These are phyloP conservation scores for Pseudozyma sp. DNA, from an alignment of 1,284 basidiomycete species.

Conservation along the genomic window DNA sequence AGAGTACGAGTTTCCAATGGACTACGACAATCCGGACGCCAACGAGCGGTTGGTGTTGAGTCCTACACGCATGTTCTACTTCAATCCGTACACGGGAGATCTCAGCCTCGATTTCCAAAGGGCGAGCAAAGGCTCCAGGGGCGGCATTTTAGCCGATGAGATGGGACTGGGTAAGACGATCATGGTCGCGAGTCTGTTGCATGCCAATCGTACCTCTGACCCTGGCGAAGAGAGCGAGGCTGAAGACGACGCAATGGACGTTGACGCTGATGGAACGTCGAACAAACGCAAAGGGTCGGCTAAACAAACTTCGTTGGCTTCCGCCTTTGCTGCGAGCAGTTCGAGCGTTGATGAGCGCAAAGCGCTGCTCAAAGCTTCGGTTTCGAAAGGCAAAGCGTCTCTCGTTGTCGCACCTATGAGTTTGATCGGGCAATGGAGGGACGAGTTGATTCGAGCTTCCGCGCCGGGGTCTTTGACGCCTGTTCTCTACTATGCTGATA, in stretches of 20 bases:
- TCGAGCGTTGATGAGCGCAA: constrained; percentile 23
- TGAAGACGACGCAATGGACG: constrained; percentile 26
- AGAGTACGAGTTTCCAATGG: constrained; percentile 74
- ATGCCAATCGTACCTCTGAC: constrained; percentile 74
- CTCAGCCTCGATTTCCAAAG: constrained; percentile 87
- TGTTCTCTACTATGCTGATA: constrained; percentile 80
- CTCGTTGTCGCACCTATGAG: constrained; percentile 94
- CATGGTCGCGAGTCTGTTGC: constrained; percentile 91
- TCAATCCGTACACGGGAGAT: constrained; percentile 77
- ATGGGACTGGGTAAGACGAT: constrained; percentile 96
- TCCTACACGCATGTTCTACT: constrained; percentile 49
- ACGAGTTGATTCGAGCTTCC: constrained; percentile 78
- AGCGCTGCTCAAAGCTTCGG: constrained; percentile 40
- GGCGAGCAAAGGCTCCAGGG: constrained; percentile 81
- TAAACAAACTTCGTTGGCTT: constrained; percentile 57
- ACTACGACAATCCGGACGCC: constrained; percentile 49
- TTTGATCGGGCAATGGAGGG: constrained; percentile 87
- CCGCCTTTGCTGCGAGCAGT: constrained; percentile 52
- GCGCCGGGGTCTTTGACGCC: constrained; percentile 75
- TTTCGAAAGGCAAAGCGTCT: constrained; percentile 73
- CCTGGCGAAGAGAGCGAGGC: constrained; percentile 33
- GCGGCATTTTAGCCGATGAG: constrained; percentile 87
- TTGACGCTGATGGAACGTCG: constrained; percentile 10
- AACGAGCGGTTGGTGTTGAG: constrained; percentile 46
- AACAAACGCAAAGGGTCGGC: constrained; percentile 25